These are phyloP conservation scores for Erigeron canadensis DNA, from an alignment of 129 eudicot species.

Conservation along the genomic window DNA sequence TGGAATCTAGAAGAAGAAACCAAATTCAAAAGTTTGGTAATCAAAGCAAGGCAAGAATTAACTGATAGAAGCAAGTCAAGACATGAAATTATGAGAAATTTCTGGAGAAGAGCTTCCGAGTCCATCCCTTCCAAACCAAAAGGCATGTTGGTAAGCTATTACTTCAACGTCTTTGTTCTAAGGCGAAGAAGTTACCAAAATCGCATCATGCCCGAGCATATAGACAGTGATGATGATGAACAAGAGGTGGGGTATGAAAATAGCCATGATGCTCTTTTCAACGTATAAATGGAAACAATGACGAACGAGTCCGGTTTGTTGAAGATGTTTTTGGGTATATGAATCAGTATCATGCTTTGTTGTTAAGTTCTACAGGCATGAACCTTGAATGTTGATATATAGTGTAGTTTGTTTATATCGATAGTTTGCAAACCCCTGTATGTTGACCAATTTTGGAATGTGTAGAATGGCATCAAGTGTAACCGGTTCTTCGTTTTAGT, in stretches of 20 bases:
- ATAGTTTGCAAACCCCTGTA: background rate
- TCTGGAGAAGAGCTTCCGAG: slow-evolving; percentile 47
- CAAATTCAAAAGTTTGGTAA: slow-evolving; percentile 52
- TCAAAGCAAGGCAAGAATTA: slow-evolving; percentile 33
- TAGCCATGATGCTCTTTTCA: slow-evolving; percentile 13
- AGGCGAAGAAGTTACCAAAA: slow-evolving; percentile 73
- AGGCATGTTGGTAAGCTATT: slow-evolving; percentile 68
- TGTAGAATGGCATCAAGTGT: slow-evolving; percentile 5
- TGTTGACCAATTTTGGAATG: slow-evolving; percentile 22
- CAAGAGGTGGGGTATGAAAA: slow-evolving; percentile 46
- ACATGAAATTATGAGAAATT: slow-evolving; percentile 32
- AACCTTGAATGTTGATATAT: slow-evolving; percentile 34
- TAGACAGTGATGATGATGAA: slow-evolving; percentile 93
- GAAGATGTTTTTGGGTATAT: slow-evolving; percentile 42
- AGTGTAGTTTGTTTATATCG: background rate
- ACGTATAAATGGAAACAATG: background rate
- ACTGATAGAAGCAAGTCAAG: slow-evolving; percentile 28
- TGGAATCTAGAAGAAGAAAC: slow-evolving; percentile 67
- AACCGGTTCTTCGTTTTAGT: no score
- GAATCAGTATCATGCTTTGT: slow-evolving; percentile 22
- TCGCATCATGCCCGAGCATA: slow-evolving; percentile 53
- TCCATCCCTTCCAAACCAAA: slow-evolving; percentile 54
- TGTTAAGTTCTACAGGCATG: slow-evolving; percentile 27
- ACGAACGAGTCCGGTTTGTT: slow-evolving; percentile 28
- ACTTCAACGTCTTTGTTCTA: slow-evolving; percentile 64